Evolutionary conservation across 441 rosid genomes (phyloP).

Genomic region (Raphanus hybrid): DNA sequence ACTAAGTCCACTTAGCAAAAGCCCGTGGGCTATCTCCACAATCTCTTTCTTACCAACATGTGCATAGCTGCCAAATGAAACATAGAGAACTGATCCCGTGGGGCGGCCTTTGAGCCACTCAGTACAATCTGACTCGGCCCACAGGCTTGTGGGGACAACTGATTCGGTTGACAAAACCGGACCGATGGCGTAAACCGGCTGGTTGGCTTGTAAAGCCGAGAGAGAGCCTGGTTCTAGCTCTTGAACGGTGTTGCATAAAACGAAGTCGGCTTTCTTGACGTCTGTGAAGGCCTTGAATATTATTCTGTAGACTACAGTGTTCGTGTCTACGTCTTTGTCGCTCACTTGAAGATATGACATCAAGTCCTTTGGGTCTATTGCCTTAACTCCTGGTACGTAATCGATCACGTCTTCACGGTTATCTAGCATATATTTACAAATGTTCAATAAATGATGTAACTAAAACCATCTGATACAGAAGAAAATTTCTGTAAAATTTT

Average conservation of each 20-base stretch:
- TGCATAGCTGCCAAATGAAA: conserved; percentile 78
- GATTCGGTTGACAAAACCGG: conserved; percentile 57
- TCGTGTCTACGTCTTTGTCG: conserved; percentile 43
- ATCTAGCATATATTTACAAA: conserved; percentile 39
- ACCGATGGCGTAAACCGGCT: conserved; percentile 63
- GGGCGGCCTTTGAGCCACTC: conserved; percentile 59
- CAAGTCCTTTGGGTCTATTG: conserved; percentile 51
- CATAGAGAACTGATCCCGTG: conserved; percentile 61
- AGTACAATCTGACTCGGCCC: conserved; percentile 73
- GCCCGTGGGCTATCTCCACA: conserved; percentile 64
- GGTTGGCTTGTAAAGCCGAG: conserved; percentile 51
- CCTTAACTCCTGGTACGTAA: conserved; percentile 62
- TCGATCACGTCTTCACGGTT: conserved; percentile 53
- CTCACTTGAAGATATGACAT: conserved; percentile 60
- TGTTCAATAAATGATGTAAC: background rate
- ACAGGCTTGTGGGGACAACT: conserved; percentile 59
- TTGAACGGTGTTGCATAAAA: conserved; percentile 11
- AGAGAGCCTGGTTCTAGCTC: conserved; percentile 58
- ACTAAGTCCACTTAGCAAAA: conserved; percentile 49
- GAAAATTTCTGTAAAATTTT: background rate
- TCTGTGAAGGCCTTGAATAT: conserved; percentile 53
- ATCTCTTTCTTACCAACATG: conserved; percentile 59
- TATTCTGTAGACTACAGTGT: conserved; percentile 47
- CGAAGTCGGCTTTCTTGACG: conserved; percentile 22
- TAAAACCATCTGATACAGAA: background rate